Evolutionary conservation across 208 protist genomes (phyloP).

Genomic region (Phytomonas sp.): DNA sequence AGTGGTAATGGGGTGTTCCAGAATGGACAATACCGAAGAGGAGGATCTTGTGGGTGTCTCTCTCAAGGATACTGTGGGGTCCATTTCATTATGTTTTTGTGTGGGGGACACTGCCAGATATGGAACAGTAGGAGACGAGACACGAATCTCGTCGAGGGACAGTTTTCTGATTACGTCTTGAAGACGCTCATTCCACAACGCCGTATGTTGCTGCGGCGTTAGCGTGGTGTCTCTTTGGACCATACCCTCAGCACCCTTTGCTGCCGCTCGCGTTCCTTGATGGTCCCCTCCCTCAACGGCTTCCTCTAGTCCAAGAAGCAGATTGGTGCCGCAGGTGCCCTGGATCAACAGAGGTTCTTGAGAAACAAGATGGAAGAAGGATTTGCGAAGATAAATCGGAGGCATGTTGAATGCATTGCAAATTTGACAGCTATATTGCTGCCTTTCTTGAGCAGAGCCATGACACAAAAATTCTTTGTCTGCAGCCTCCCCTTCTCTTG

Average conservation of each 20-base stretch:
- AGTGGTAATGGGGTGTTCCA: conserved; percentile 51
- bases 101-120: neutral
- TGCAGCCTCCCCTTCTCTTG: neutral
- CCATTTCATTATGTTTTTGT: conserved; percentile 9
- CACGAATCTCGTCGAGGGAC: conserved; percentile 5
- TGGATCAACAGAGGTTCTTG: conserved; percentile 96
- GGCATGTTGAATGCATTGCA: neutral
- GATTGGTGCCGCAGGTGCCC: conserved; percentile 92
- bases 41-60: neutral
- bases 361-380: conserved; percentile 94
- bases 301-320: conserved; percentile 55
- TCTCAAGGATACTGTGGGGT: neutral
- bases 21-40: conserved; percentile 10
- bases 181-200: conserved; percentile 5
- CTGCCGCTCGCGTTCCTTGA: neutral
- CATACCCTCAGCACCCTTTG: neutral
- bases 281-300: neutral
- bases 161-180: conserved; percentile 12
- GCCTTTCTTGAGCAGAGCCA: neutral
- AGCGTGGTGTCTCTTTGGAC: neutral
- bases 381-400: conserved; percentile 53
- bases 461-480: neutral
- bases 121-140: neutral
- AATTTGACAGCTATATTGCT: neutral
- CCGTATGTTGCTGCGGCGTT: neutral